These are phyloP conservation scores for Talaromyces sp. DNA, from an alignment of 2,329 filamentous ascomycete genomes.

Conservation along the genomic window DNA sequence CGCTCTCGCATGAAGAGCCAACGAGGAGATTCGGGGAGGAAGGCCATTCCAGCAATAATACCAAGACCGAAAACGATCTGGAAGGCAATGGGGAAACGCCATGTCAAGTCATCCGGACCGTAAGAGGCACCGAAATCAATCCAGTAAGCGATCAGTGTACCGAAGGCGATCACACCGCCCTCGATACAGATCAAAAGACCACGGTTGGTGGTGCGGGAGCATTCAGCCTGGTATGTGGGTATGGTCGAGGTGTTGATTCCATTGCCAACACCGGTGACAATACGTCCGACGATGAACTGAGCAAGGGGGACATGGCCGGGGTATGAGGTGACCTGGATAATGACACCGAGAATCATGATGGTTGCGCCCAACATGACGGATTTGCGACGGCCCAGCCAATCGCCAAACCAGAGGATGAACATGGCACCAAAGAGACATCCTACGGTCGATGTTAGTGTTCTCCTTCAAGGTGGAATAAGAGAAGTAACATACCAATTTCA, in stretches of 20 bases:
- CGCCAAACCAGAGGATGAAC: slow-evolving; percentile 38
- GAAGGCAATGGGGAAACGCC: slow-evolving; percentile 52
- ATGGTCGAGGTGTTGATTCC: slow-evolving; percentile 58
- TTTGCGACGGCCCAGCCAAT: slow-evolving; percentile 39
- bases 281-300: slow-evolving; percentile 55
- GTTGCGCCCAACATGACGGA: slow-evolving; percentile 59
- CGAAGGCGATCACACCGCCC: slow-evolving; percentile 44
- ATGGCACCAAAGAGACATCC: slow-evolving; percentile 41
- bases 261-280: slow-evolving; percentile 55
- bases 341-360: slow-evolving; percentile 48
- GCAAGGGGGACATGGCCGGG: slow-evolving; percentile 39
- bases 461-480: background rate
- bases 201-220: slow-evolving; percentile 51
- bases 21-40: slow-evolving; percentile 36
- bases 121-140: slow-evolving; percentile 29
- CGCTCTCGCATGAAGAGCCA: slow-evolving; percentile 49
- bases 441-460: background rate
- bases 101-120: slow-evolving; percentile 32
- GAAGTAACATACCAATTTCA: slow-evolving; percentile 40
- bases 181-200: slow-evolving; percentile 58
- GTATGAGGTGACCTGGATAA: slow-evolving; percentile 39
- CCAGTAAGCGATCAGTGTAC: slow-evolving; percentile 30
- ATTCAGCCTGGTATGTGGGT: slow-evolving; percentile 53
- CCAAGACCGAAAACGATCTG: slow-evolving; percentile 49
- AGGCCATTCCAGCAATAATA: slow-evolving; percentile 37